A percentile compares a stretch with the other conserved stretches of the same genome.
These are phyloP conservation scores for Quillaja saponaria DNA, from an alignment of 306 rosid species.

Conservation along the genomic window DNA sequence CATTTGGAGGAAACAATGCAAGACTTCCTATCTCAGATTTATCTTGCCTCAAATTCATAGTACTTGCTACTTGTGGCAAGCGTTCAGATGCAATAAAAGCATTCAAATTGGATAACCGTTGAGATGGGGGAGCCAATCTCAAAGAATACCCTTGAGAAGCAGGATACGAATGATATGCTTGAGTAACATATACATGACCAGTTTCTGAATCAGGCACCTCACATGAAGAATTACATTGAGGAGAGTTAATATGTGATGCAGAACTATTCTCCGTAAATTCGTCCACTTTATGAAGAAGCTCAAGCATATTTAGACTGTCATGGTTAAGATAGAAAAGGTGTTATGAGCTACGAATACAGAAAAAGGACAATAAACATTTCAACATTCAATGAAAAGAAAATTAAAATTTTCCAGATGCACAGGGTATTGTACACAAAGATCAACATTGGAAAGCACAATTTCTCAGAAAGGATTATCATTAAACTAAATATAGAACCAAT, in stretches of 20 bases:
- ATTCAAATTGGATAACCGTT: slow-evolving; percentile 33
- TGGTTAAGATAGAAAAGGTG: slow-evolving; percentile 14
- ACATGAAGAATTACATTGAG: slow-evolving; percentile 35
- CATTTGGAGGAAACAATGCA: slow-evolving; percentile 35
- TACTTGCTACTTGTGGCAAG: slow-evolving; percentile 33
- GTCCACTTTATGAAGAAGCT: slow-evolving; percentile 48
- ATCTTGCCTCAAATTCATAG: slow-evolving; percentile 34
- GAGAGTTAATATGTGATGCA: slow-evolving; percentile 31
- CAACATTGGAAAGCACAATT: too few species aligned
- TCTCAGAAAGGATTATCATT: too few species aligned
- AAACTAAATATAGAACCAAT: not conserved
- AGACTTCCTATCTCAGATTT: slow-evolving; percentile 33
- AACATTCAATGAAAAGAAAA: too few species aligned
- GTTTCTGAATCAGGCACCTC: slow-evolving; percentile 33
- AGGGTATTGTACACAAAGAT: too few species aligned
- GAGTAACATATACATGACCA: slow-evolving; percentile 30
- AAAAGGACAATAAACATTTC: too few species aligned
- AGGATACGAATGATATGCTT: slow-evolving; percentile 38
- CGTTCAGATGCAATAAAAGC: slow-evolving; percentile 37
- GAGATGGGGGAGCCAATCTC: slow-evolving; percentile 49
- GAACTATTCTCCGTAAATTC: slow-evolving; percentile 37
- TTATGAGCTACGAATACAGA: not conserved
- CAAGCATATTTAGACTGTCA: slow-evolving; percentile 47
- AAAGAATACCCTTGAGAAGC: slow-evolving; percentile 45
- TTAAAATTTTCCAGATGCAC: too few species aligned